These are phyloP conservation scores for Diaporthe capsici DNA, from an alignment of 2,329 filamentous ascomycete genomes.

Conservation along the genomic window DNA sequence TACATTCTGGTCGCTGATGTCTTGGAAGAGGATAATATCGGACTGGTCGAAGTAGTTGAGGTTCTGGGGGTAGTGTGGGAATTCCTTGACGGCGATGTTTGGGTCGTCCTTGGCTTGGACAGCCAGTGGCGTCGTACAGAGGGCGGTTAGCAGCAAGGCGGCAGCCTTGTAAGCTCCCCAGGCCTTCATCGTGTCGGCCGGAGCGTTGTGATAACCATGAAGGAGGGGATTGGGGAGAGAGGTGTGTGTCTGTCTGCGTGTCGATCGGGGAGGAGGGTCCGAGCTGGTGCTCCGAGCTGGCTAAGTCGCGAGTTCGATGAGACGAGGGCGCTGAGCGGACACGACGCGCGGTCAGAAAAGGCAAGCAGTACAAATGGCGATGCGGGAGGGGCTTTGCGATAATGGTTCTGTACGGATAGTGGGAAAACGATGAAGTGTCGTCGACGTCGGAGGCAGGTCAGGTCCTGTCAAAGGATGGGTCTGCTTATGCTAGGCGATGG, in stretches of 20 bases:
- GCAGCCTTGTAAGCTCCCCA: conserved; percentile 61
- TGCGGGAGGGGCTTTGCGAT: not conserved
- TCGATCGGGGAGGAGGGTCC: not conserved
- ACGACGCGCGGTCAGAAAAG: not conserved
- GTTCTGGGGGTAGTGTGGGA: conserved; percentile 76
- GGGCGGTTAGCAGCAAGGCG: conserved; percentile 65
- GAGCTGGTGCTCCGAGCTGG: conserved; percentile 1
- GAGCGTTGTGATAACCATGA: conserved; percentile 58
- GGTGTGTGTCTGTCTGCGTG: not conserved
- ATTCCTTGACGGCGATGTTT: conserved; percentile 73
- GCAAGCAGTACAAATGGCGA: conserved; percentile 13
- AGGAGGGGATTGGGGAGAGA: conserved; percentile 45
- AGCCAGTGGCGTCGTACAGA: conserved; percentile 55
- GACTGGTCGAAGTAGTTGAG: conserved; percentile 94
- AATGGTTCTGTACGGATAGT: not conserved
- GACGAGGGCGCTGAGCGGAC: not conserved
- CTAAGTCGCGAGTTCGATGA: not conserved
- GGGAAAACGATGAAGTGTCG: conserved; percentile 27
- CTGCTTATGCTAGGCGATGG: conserved; percentile 28
- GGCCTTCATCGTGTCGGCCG: conserved; percentile 67
- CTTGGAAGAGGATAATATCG: conserved; percentile 83
- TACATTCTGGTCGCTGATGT: conserved; percentile 73
- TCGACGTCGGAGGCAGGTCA: not conserved
- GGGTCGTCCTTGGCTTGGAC: conserved; percentile 75
- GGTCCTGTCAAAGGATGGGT: conserved; percentile 25